Evolutionary conservation across 2,329 filamentous ascomycete genomes (phyloP), one percentile per base, ranked within the genome.

Genomic region (Colletotrichum lindemuthianum): DNA sequence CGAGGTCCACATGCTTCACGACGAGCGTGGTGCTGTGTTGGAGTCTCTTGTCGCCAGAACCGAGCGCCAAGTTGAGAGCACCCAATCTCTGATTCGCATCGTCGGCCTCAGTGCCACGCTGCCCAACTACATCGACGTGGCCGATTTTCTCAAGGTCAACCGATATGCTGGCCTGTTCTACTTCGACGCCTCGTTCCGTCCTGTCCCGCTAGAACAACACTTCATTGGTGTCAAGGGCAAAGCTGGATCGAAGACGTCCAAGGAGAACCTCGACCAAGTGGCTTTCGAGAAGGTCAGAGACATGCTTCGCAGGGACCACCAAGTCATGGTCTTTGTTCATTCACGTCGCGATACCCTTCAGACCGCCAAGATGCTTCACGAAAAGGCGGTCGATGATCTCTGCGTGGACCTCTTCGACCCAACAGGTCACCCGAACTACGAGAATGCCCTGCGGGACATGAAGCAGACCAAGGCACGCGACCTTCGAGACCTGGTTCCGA

Each of bases 271-370:
- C 34, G 96, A 99, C 70, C 85, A 85, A 32, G 89, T 93, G 3
- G 89, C 93, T 0, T 99, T 96, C 73, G 94, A 98, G 69, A 99
- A 99, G 75, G 93, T 97, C 50, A 90, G 89, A 70, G 91, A 96
- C 56, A 97, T 99, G 94, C 83, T 99, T 3, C 88, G 93, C 73
- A 82, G 84, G 63, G 94, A 92, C n/a, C 96, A 99, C 72, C 96
- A 99, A 76, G 87, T 99, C 69, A 99, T 99, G 96, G 95, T 99
- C 0, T 99, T 99, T 76, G 96, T 99, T 10, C 96, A 99, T 76
- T 97, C 95, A 1, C 87, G 96, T 33, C 94, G 97, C 74, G 96
- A 99, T 71, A 99, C 96, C 0, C 88, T 97, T 69, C 86, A 91
- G 67, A 96, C 95, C 1, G 94, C 96, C 49, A 90, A 92, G 69